phyloP scores from a whole-genome alignment of 176 grass and related monocot species.

The Oryza coarctata region DNA sequence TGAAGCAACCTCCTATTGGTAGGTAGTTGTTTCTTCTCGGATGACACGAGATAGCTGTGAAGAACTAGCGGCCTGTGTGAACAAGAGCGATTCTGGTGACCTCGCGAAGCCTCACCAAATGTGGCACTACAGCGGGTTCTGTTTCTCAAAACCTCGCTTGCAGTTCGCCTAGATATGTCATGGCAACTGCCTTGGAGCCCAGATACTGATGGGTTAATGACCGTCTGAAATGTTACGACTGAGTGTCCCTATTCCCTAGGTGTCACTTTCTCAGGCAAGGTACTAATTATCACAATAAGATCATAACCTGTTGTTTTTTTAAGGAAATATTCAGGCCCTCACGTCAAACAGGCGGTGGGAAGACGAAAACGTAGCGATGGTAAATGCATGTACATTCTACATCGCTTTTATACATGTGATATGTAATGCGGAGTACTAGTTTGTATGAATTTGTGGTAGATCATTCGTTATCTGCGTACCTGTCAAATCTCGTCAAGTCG shows the following conservation, averaged over 20 bases:
- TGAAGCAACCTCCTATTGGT: slow-evolving; percentile 18
- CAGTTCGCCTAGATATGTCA: slow-evolving; percentile 5
- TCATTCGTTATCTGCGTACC: background rate
- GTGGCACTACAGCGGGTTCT: background rate
- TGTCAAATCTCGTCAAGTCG: background rate
- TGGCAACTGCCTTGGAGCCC: background rate
- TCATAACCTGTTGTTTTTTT: background rate
- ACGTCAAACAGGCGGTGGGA: slow-evolving; percentile 34
- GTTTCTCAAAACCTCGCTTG: slow-evolving; percentile 1
- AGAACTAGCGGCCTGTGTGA: slow-evolving; percentile 4
- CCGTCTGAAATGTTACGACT: slow-evolving; percentile 9
- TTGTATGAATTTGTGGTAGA: background rate
- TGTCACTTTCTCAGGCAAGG: background rate
- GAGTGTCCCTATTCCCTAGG: slow-evolving; percentile 1
- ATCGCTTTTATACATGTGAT: background rate
- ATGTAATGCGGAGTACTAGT: background rate
- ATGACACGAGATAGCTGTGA: slow-evolving; percentile 36
- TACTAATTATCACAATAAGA: slow-evolving; percentile 2
- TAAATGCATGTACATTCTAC: slow-evolving; percentile 10
- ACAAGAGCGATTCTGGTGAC: slow-evolving; percentile 9
- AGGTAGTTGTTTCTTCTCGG: slow-evolving; percentile 32
- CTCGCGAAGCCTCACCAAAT: slow-evolving; percentile 23
- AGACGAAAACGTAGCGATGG: background rate
- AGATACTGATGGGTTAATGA: background rate
- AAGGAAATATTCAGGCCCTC: slow-evolving; percentile 17